Evolutionary conservation across 345 rosid genomes (phyloP), one percentile per base, ranked within the genome.

Genomic region (Pistacia atlantica): DNA sequence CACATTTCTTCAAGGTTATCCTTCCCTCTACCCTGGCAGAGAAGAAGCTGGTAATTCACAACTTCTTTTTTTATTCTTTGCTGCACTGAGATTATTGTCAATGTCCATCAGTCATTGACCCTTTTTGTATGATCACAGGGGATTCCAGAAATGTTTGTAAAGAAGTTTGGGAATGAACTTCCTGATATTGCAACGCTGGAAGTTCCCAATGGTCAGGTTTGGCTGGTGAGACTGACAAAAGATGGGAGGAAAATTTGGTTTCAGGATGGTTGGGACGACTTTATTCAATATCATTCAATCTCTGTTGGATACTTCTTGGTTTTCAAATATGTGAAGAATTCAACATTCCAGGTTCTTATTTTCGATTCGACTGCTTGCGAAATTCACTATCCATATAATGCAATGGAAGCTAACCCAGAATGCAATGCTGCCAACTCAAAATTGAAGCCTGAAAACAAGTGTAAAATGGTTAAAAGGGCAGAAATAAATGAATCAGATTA

Each of bases 181-280:
- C 62, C 88, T 57, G 55, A 67, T 75, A 78, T 75, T 48, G 84
- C 78, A 5, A 81, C 68, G 10, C 57, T 88, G 17, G 74, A 42
- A 10, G 60, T 58, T 33, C 84, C 87, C 12, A 66, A 80, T 52
- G 89, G 91, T 46, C 70, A 35, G 48, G 76, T 38, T 54, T 84
- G 87, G 87, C 74, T 28, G 28, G 79, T 86, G 8, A 83, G 86
- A 16, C 64, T 88, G 37, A 72, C 72, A 52, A 84, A 65, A 61
- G 55, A 38, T 1, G 77, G 61, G n/a, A 65, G 65, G 72, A 65
- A 69, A 12, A 67, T 84, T 62, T 88, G 85, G 86, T 82, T 88
- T 65, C 81, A 88, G 42, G 75, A 73, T 59, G 87, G 85, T 25
- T 88, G 87, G 87, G 77, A 81, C 51, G 75, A 86, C 3, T 86